Percentiles rank a stretch among this genome's conserved stretches.
phyloP scores from a whole-genome alignment of 257 asterid species.

The Rauvolfia tetraphylla region DNA sequence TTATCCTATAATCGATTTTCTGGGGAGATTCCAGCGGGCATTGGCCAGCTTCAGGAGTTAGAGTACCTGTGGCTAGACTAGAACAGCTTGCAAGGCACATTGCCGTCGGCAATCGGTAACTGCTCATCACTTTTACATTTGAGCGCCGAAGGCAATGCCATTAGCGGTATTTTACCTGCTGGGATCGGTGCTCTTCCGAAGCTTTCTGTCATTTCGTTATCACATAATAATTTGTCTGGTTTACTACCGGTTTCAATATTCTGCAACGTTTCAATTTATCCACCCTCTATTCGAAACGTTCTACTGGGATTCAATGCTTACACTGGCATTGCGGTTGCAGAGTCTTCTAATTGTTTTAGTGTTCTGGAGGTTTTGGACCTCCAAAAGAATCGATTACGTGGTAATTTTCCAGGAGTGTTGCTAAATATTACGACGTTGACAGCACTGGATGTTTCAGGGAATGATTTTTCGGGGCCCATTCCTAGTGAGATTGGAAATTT shows the following conservation, averaged over 20 bases:
- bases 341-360: slow-evolving; percentile 27
- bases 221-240: slow-evolving; percentile 54
- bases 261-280: slow-evolving; percentile 45
- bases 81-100: slow-evolving; percentile 52
- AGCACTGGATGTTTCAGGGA: slow-evolving; percentile 55
- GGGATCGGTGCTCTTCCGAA: slow-evolving; percentile 46
- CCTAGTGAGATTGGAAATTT: slow-evolving; percentile 46
- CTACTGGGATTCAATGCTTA: slow-evolving; percentile 61
- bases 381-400: slow-evolving; percentile 36
- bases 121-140: slow-evolving; percentile 60
- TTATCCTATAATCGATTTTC: slow-evolving; percentile 47
- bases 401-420: slow-evolving; percentile 41
- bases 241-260: slow-evolving; percentile 51
- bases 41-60: slow-evolving; percentile 49
- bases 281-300: slow-evolving; percentile 48
- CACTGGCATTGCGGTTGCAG: slow-evolving; percentile 35
- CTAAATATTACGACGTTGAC: slow-evolving; percentile 35
- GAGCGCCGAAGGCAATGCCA: slow-evolving; percentile 60
- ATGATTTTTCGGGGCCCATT: slow-evolving; percentile 43
- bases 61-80: slow-evolving; percentile 58
- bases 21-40: slow-evolving; percentile 53
- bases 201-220: slow-evolving; percentile 50
- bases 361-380: slow-evolving; percentile 54
- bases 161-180: slow-evolving; percentile 53
- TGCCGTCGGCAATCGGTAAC: slow-evolving; percentile 67